Base-by-base conservation (phyloP, 441 rosid species). In the Adansonia rubrostipa region DNA sequence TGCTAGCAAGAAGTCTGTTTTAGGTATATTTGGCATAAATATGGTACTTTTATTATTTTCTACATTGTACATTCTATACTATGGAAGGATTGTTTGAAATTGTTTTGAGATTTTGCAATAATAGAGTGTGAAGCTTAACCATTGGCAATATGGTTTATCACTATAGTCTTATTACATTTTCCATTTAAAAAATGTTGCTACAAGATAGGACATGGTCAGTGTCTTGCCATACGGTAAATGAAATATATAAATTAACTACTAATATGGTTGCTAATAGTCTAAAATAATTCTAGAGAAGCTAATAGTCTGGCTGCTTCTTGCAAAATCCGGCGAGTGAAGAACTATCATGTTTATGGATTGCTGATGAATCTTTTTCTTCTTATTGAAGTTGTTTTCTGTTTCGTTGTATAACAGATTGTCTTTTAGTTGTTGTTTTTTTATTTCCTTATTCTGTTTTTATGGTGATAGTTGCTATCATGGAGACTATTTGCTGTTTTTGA, bases 1-100 rank as follows among this genome's bases (percentile, higher is more conserved):
- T 0, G 92, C n/a, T 58, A 19, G 84, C 81, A 85, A 84, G 62
- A 94, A 87, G 80, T 88, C 93, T 0, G 82, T 83, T 57, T 75
- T 89, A 80, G 97, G 97, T 92, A 84, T 81, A 78, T 15, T 60
- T 68, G 66, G 9, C 61, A n/a, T 56, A 56, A 6, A n/a, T 2
- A 56, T 56, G 20, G 9, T 3, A 1, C 8, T 53, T 14, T 53
- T 24, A 19, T 53, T 24, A 19, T 44, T 19, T 11, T 36, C 17
- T 40, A 24, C 28, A 24, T 47, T 57, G 40, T 56, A 65, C 20
- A 20, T 80, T 76, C 61, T 67, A 9, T 64, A 24, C 8, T 53
- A 14, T 53, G n/a, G 1, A 4, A 17, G 6, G 57, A 14, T 53
- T 53, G 57, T 2, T 53, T 15, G 57, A 4, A 53, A 14, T 53